A percentile compares a stretch with the other conserved stretches of the same genome.
phyloP scores from a whole-genome alignment of 441 rosid species.

The Croton setiger region DNA sequence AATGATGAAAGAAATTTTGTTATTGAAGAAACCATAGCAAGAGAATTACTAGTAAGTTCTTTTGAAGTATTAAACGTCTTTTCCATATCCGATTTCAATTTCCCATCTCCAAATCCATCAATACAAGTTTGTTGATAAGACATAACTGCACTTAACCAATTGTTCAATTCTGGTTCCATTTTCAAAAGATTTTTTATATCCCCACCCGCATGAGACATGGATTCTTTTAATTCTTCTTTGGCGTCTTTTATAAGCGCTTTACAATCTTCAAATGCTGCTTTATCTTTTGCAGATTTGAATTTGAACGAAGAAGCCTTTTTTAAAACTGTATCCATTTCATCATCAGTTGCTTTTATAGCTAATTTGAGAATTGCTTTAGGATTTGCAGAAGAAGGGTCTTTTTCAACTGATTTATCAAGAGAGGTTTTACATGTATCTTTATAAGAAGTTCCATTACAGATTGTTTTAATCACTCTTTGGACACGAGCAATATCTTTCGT shows the following conservation, averaged over 20 bases:
- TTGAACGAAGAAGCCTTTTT: constrained; percentile 32
- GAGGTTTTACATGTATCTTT: constrained; percentile 39
- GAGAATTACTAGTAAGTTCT: constrained; percentile 63
- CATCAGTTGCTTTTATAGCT: constrained; percentile 40
- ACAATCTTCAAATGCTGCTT: constrained; percentile 60
- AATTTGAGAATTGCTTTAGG: constrained; percentile 45
- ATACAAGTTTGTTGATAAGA: constrained; percentile 67
- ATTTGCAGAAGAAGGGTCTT: constrained; percentile 23
- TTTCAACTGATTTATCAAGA: constrained; percentile 29
- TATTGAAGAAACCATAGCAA: constrained; percentile 46
- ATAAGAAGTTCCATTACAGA: constrained; percentile 50
- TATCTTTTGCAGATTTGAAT: constrained; percentile 37
- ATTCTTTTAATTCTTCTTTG: constrained; percentile 35
- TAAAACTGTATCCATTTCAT: constrained; percentile 34
- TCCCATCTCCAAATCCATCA: constrained; percentile 69
- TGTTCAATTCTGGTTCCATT: constrained; percentile 40
- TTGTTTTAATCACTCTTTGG: constrained; percentile 33
- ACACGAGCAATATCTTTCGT: constrained; percentile 17
- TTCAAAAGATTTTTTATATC: constrained; percentile 21
- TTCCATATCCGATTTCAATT: constrained; percentile 39
- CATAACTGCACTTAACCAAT: constrained; percentile 72
- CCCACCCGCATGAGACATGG: constrained; percentile 21
- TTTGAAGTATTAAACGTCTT: constrained; percentile 35
- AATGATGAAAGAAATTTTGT: constrained; percentile 22
- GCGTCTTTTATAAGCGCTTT: constrained; percentile 45